Base-by-base conservation (phyloP, 345 rosid genomes). In the Gossypium rotundifolium region DNA sequence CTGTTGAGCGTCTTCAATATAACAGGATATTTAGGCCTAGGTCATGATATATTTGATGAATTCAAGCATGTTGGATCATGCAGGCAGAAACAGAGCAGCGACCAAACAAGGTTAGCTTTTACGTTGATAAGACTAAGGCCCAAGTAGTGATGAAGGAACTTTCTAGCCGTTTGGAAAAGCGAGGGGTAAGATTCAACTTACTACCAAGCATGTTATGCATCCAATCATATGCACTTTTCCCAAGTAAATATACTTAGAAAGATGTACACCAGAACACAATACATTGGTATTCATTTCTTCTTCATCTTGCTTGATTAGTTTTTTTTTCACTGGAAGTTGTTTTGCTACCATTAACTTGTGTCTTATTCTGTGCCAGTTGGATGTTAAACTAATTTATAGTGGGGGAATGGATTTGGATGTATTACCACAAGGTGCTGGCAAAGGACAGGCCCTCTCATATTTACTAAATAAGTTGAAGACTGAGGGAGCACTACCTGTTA, bases 361-460 rank as follows among this genome's bases (percentile, higher is more conserved):
- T 66, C 16, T 53, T 76, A 54, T 65, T 67, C 14, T 53, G 61
- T 72, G 55, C 69, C 87, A 95, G 99, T 82, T 95, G 90, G 93
- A 89, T 84, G 94, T 95, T 77, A 95, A 95, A 77, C 88, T 95
- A 54, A 88, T 95, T 65, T 95, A 93, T 78, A 91, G 97, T 83
- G 97, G 97, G 48, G 98, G 98, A 60, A 89, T 90, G 89, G 99
- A 93, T 81, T 84, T 95, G 81, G 99, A 93, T 79, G 89, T 95
- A 66, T 85, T 95, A 65, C 92, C 98, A 55, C 92, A 88, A 89
- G 96, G 97, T 83, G 98, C 97, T 20, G 99, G 99, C 40, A 95
- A 95, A 86, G 99, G 99, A 74, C 97, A 93, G 83, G 99, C 98
- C 58, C 97, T 93, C 72, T 94, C 97, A 0, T 95, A 91, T 83